Conservation (phyloP, 2,329 filamentous ascomycete genomes). For the Penicillium sumatraense region DNA sequence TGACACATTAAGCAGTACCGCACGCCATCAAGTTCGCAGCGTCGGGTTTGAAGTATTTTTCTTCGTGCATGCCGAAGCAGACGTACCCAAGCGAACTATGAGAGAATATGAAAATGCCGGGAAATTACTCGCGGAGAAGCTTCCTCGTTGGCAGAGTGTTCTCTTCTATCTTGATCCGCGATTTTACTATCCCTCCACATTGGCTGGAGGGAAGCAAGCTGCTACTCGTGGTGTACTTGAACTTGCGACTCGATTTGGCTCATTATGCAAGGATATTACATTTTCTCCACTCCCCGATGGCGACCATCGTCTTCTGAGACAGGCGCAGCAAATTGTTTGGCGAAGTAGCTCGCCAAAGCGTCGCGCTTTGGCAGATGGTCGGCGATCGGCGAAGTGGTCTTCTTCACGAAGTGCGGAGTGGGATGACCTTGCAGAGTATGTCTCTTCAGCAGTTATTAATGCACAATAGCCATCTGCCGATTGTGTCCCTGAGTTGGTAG, state of each 20-base stretch:
- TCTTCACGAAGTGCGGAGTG: background rate
- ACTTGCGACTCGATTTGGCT: constrained; percentile 35
- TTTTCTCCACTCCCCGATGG: constrained; percentile 37
- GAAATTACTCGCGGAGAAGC: constrained; percentile 26
- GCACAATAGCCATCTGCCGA: background rate
- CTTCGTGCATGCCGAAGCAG: constrained; percentile 41
- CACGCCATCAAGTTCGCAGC: constrained; percentile 36
- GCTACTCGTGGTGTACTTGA: constrained; percentile 36
- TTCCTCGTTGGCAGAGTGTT: constrained; percentile 32
- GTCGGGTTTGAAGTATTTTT: constrained; percentile 43
- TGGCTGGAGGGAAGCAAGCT: constrained; percentile 33
- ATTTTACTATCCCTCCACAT: constrained; percentile 36
- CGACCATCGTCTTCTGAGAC: constrained; percentile 31
- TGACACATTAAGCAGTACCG: constrained; percentile 37
- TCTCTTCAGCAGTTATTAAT: background rate
- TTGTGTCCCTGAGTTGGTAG: background rate
- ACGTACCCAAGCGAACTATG: constrained; percentile 38
- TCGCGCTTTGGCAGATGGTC: background rate
- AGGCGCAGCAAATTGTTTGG: constrained; percentile 26
- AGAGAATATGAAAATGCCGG: constrained; percentile 36
- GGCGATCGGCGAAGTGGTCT: background rate
- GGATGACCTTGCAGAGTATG: background rate
- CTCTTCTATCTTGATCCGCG: constrained; percentile 41
- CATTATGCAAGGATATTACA: constrained; percentile 31
- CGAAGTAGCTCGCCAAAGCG: constrained; percentile 9